Conservation (phyloP, 78 protist genomes). For the Dictyostelium brefeldianum region DNA sequence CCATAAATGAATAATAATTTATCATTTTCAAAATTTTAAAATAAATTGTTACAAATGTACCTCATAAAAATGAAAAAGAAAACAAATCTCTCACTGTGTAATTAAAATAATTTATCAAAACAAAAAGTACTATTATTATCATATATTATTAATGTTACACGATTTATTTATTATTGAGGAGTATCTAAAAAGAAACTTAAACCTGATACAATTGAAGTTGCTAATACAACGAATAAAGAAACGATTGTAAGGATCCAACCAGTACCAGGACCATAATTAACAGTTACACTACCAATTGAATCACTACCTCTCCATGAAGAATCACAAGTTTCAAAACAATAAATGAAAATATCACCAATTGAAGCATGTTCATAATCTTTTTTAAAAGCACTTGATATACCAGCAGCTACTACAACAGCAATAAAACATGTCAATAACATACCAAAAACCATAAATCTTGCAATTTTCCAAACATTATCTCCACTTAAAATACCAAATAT, state of each 20-base stretch:
- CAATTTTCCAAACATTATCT: not conserved
- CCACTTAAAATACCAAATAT: not conserved
- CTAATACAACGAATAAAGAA: not conserved
- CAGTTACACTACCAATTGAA: not conserved
- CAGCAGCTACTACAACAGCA: not conserved
- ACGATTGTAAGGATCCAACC: not conserved
- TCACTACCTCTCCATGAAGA: constrained; percentile 1
- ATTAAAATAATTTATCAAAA: too few species aligned
- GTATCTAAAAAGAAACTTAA: not conserved
- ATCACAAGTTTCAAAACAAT: not conserved
- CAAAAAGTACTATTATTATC: too few species aligned
- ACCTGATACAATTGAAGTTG: not conserved
- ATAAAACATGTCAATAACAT: not conserved
- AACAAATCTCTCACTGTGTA: too few species aligned
- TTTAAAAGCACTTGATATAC: not conserved
- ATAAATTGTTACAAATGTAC: too few species aligned
- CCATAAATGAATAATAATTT: too few species aligned
- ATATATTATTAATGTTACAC: not conserved
- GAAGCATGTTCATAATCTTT: not conserved
- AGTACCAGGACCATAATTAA: not conserved
- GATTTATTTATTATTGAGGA: not conserved
- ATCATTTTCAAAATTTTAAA: too few species aligned
- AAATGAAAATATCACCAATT: not conserved
- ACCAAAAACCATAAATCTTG: not conserved
- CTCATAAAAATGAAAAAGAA: too few species aligned